Evolutionary conservation across 305 asterid species (phyloP).

Genomic region (Fraxinus platypoda): DNA sequence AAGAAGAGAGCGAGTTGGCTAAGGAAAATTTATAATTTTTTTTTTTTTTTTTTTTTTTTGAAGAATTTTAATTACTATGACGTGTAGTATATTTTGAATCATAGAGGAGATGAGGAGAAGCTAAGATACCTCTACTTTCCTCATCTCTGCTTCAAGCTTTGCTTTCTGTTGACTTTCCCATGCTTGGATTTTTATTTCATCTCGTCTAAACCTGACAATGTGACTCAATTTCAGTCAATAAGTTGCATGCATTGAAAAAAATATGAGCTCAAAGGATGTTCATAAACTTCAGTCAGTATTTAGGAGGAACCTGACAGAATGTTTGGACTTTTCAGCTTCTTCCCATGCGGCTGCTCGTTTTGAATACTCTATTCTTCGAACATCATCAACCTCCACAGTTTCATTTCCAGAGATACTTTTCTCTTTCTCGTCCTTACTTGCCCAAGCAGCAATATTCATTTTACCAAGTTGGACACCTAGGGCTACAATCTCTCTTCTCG

Average conservation of each 20-base stretch:
- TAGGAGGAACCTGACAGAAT: slow-evolving; percentile 65
- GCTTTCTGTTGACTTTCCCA: slow-evolving; percentile 96
- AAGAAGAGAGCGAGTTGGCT: neutral
- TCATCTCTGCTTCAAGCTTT: slow-evolving; percentile 89
- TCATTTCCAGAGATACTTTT: slow-evolving; percentile 37
- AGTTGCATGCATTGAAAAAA: slow-evolving; percentile 3
- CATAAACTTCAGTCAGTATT: slow-evolving; percentile 1
- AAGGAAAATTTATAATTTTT: neutral
- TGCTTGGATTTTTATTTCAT: slow-evolving; percentile 85
- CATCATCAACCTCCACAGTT: slow-evolving; percentile 36
- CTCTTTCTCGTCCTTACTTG: slow-evolving; percentile 77
- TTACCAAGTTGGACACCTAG: slow-evolving; percentile 92
- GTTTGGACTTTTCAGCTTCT: slow-evolving; percentile 80
- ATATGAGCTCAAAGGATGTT: neutral
- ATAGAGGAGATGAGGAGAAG: neutral
- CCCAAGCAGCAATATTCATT: slow-evolving; percentile 98
- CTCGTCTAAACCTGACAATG: slow-evolving; percentile 70
- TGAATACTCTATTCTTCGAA: slow-evolving; percentile 57
- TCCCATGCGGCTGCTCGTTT: slow-evolving; percentile 94
- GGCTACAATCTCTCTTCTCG: slow-evolving; percentile 84
- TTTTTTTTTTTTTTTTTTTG: too few species aligned
- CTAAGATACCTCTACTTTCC: slow-evolving; percentile 77
- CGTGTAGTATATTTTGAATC: neutral
- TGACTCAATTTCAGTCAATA: neutral
- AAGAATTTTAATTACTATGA: neutral